Evolutionary conservation across 2,329 filamentous ascomycete genomes (phyloP).

Genomic region (Penicillium vulpinum): DNA sequence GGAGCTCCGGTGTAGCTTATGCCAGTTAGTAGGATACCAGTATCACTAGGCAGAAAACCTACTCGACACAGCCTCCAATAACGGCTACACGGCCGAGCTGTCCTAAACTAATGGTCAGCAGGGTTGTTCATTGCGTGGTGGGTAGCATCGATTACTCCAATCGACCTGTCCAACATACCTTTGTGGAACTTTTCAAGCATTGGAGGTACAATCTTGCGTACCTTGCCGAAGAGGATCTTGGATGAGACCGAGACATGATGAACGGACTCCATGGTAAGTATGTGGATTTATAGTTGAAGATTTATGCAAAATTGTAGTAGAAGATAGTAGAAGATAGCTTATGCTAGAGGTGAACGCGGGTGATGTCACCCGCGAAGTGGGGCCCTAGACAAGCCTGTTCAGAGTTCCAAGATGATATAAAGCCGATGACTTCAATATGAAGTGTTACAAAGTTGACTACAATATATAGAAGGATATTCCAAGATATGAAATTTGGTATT

Average conservation of each 20-base stretch:
- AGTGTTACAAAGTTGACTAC: background rate
- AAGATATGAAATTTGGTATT: conserved; percentile 22
- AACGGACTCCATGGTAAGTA: conserved; percentile 32
- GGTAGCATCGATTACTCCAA: background rate
- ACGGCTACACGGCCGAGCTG: conserved; percentile 90
- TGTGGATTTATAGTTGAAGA: conserved; percentile 1
- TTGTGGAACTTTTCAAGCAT: conserved; percentile 97
- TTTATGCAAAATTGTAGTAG: background rate
- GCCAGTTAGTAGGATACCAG: conserved; percentile 9
- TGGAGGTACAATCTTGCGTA: conserved; percentile 87
- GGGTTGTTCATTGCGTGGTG: background rate
- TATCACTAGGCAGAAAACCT: conserved; percentile 14
- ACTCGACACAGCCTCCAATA: conserved; percentile 89
- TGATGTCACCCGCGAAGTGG: conserved; percentile 40
- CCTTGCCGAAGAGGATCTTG: conserved; percentile 73
- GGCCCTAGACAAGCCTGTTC: conserved; percentile 17
- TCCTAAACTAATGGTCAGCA: conserved; percentile 53
- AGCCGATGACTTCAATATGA: background rate
- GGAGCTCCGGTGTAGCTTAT: conserved; percentile 84
- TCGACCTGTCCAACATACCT: conserved; percentile 55
- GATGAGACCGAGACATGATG: conserved; percentile 64
- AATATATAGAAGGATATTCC: background rate
- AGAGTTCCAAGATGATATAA: background rate
- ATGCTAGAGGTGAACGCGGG: conserved; percentile 11
- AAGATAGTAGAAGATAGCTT: background rate